Evolutionary conservation across 225 moss, liverwort and hornwort species (phyloP).

Genomic region (Pseudoscleropodium purum): DNA sequence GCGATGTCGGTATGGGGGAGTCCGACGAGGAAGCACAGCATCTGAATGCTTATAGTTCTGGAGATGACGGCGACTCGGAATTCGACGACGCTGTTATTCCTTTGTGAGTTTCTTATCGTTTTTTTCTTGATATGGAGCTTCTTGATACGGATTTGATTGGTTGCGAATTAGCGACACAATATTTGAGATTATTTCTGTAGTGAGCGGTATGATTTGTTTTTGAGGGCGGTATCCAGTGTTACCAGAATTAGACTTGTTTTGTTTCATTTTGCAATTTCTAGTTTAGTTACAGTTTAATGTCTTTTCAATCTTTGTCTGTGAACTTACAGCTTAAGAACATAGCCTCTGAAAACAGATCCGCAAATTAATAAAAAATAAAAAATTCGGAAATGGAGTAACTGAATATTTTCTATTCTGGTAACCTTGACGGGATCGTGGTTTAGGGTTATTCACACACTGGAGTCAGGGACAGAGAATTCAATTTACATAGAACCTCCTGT

Average conservation of each 20-base stretch:
- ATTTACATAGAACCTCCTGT: neutral
- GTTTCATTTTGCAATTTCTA: neutral
- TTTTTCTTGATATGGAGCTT: neutral
- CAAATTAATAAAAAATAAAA: neutral
- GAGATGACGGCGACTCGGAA: slow-evolving; percentile 12
- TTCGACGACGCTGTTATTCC: slow-evolving; percentile 18
- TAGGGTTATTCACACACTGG: neutral
- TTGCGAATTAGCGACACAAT: neutral
- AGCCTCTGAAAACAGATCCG: neutral
- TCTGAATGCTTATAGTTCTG: slow-evolving; percentile 3
- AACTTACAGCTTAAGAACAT: neutral
- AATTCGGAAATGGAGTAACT: neutral
- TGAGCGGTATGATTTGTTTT: neutral
- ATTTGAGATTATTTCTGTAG: neutral
- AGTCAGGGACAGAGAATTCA: neutral
- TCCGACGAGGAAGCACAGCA: slow-evolving; percentile 32
- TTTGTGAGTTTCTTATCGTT: slow-evolving; percentile 11
- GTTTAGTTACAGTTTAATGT: neutral
- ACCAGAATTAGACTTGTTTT: neutral
- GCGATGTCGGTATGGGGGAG: slow-evolving; percentile 5
- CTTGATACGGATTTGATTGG: neutral
- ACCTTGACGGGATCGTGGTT: neutral
- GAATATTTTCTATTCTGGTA: neutral
- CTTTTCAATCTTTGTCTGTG: neutral
- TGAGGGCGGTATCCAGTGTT: neutral